phyloP scores from a whole-genome alignment of 148 eudicot species.

The Spergularia bocconei region DNA sequence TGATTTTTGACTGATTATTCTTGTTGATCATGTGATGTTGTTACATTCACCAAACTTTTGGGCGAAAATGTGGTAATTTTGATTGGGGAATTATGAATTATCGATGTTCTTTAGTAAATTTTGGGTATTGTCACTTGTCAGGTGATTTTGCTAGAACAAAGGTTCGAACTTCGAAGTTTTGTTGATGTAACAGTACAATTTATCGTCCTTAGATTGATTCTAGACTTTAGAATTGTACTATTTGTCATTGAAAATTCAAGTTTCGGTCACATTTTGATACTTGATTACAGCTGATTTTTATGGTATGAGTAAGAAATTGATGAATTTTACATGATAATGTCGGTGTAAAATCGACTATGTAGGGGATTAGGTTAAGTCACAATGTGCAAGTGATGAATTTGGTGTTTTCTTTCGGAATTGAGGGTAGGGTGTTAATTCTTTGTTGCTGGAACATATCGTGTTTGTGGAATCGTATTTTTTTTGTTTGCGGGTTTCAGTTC shows the following conservation, averaged over 20 bases:
- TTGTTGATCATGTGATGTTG: constrained; percentile 2
- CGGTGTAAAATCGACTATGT: no score
- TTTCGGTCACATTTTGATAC: not conserved
- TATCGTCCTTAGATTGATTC: not conserved
- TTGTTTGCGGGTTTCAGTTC: no score
- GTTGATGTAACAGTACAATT: not conserved
- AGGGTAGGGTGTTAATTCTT: no score
- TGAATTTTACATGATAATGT: no score
- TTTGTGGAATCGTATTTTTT: no score
- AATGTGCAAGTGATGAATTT: no score
- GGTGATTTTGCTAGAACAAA: not conserved
- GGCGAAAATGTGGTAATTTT: not conserved
- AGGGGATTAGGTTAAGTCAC: no score
- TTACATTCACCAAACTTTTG: not conserved
- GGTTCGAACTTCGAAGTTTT: not conserved
- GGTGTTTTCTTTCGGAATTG: no score
- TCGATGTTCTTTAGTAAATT: not conserved
- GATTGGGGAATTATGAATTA: not conserved
- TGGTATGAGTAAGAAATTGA: no score
- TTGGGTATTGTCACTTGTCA: not conserved
- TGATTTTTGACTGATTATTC: not conserved
- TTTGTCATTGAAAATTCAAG: not conserved
- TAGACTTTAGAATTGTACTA: no score
- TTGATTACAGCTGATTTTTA: no score
- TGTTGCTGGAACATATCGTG: no score